phyloP scores from a whole-genome alignment of 441 rosid species.

The Geranium incanum region DNA sequence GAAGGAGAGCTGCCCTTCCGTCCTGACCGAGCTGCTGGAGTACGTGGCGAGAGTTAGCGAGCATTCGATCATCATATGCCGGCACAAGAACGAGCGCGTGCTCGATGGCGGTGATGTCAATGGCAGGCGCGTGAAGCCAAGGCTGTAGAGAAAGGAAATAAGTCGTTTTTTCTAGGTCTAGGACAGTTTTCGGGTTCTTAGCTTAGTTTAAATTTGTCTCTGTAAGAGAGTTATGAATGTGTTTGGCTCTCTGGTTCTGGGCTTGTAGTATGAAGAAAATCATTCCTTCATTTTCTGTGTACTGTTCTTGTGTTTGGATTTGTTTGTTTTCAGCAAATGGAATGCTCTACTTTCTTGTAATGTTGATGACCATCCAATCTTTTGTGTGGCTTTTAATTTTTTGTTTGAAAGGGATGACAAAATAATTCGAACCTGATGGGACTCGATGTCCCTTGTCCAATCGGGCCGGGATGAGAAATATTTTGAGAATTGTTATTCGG shows the following conservation, averaged over 20 bases:
- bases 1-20: conserved; percentile 66
- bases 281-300: neutral
- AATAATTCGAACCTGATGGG: too few relatives aligned
- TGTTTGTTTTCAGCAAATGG: too few relatives aligned
- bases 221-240: conserved; percentile 19
- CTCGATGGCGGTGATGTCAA: conserved; percentile 71
- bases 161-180: conserved; percentile 23
- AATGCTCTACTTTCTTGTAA: too few relatives aligned
- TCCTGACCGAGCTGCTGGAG: conserved; percentile 59
- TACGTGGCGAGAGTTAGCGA: conserved; percentile 55
- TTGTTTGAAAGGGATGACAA: too few relatives aligned
- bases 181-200: conserved; percentile 26
- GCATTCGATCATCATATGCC: conserved; percentile 42
- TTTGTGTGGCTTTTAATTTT: too few relatives aligned
- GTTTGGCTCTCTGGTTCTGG: conserved; percentile 17
- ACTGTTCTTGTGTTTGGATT: too few relatives aligned
- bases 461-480: too few relatives aligned
- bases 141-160: conserved; percentile 34
- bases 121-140: conserved; percentile 93
- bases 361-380: too few relatives aligned
- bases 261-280: conserved; percentile 11
- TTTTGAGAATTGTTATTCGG: too few relatives aligned
- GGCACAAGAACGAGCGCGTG: conserved; percentile 43
- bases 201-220: conserved; percentile 14
- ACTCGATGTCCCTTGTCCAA: too few relatives aligned